Evolutionary conservation across 2,329 filamentous ascomycete species (phyloP).

Genomic region (Pezicula neosporulosa): DNA sequence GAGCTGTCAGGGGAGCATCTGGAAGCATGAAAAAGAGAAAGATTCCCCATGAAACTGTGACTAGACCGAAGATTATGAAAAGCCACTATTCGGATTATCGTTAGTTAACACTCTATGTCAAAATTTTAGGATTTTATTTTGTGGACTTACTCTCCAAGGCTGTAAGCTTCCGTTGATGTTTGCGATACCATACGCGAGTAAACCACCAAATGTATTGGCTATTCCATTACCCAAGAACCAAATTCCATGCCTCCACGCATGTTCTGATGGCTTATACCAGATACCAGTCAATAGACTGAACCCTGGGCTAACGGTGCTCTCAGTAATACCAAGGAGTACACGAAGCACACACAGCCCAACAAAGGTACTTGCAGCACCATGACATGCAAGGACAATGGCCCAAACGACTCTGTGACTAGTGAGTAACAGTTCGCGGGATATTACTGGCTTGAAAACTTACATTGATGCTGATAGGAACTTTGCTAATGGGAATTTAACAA

Average conservation of each 20-base stretch:
- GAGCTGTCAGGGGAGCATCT: conserved; percentile 39
- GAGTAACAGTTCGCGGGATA: not conserved
- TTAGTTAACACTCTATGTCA: conserved; percentile 28
- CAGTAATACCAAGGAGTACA: conserved; percentile 30
- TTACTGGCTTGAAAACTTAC: not conserved
- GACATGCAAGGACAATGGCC: conserved; percentile 28
- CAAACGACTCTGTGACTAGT: conserved; percentile 21
- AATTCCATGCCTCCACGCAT: conserved; percentile 23
- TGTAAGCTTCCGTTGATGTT: conserved; percentile 23
- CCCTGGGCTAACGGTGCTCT: conserved; percentile 30
- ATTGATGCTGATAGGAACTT: conserved; percentile 24
- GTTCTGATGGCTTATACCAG: conserved; percentile 36
- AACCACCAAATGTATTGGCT: conserved; percentile 29
- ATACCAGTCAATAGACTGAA: conserved; percentile 36
- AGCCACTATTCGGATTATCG: conserved; percentile 7
- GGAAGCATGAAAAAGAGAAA: conserved; percentile 14
- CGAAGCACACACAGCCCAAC: conserved; percentile 25
- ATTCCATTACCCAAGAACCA: conserved; percentile 25
- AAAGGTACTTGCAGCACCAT: conserved; percentile 28
- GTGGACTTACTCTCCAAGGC: conserved; percentile 7
- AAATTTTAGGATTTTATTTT: conserved; percentile 17
- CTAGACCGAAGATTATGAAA: conserved; percentile 31
- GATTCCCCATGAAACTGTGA: conserved; percentile 23
- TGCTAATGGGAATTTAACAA: conserved; percentile 31
- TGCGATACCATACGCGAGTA: conserved; percentile 30